phyloP scores from a whole-genome alignment of 495 filamentous ascomycete genomes.

The Pseudoneurospora amorphoporcata region DNA sequence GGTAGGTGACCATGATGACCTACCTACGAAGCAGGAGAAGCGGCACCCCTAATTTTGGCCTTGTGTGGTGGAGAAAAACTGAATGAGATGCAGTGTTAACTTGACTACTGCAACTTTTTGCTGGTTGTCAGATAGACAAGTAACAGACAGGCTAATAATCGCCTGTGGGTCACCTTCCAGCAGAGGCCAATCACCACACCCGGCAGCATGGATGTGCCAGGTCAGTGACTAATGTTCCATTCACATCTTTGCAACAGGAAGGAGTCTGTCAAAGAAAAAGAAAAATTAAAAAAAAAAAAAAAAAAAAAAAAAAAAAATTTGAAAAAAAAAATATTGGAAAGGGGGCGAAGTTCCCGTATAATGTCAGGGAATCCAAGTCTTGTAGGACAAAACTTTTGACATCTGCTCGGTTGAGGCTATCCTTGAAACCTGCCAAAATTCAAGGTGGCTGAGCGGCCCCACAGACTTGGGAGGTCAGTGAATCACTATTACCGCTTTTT shows the following conservation, averaged over 20 bases:
- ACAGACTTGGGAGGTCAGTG: neutral
- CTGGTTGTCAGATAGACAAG: neutral
- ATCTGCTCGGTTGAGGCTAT: neutral
- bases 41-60: neutral
- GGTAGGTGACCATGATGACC: too few relatives aligned
- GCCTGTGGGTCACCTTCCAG: neutral
- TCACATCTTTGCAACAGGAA: neutral
- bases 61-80: neutral
- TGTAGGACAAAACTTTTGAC: too few relatives aligned
- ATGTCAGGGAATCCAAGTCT: too few relatives aligned
- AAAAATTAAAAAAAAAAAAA: neutral
- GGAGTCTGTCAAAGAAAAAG: neutral
- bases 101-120: rapidly evolving
- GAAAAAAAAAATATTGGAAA: too few relatives aligned
- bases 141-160: neutral
- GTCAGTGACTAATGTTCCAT: neutral
- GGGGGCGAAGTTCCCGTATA: neutral
- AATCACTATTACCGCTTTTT: too few relatives aligned
- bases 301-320: too few relatives aligned
- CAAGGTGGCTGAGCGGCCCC: neutral
- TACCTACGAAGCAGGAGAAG: too few relatives aligned
- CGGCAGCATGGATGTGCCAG: too few relatives aligned
- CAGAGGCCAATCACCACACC: too few relatives aligned
- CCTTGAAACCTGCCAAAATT: neutral
- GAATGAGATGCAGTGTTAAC: neutral